phyloP scores from a whole-genome alignment of 768 basidiomycete species.

The Tubosaeta sp. region DNA sequence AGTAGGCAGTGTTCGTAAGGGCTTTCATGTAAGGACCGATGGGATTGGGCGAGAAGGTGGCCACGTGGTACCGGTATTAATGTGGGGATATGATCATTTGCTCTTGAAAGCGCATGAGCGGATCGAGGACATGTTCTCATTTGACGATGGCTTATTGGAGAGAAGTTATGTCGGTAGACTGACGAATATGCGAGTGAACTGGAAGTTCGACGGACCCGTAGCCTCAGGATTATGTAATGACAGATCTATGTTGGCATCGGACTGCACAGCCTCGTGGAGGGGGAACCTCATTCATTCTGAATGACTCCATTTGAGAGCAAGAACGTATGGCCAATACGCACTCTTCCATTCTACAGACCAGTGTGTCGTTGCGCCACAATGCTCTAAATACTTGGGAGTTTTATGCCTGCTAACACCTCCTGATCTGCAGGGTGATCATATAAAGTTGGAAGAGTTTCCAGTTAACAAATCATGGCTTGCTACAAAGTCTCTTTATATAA shows the following conservation, averaged over 20 bases:
- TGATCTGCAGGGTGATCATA: too few relatives aligned
- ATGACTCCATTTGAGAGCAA: too few relatives aligned
- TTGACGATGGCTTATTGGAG: not conserved
- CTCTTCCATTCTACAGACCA: too few relatives aligned
- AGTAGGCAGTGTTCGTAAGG: not conserved
- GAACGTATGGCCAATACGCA: too few relatives aligned
- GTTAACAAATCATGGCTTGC: too few relatives aligned
- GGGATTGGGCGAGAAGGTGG: not conserved
- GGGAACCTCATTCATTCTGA: not conserved
- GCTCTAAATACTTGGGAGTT: too few relatives aligned
- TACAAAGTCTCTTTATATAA: too few relatives aligned
- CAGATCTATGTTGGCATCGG: not conserved
- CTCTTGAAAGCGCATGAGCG: not conserved
- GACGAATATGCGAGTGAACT: too few relatives aligned
- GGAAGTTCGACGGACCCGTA: too few relatives aligned
- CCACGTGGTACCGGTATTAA: not conserved
- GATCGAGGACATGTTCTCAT: not conserved
- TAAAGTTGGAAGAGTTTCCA: too few relatives aligned
- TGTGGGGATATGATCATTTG: not conserved
- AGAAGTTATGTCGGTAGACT: not conserved
- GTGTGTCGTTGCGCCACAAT: too few relatives aligned
- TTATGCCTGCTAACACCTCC: too few relatives aligned
- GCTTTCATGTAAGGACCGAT: not conserved
- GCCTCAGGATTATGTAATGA: not conserved
- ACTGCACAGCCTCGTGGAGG: not conserved